These are phyloP conservation scores for Phaeosphaeria sp. DNA, from an alignment of 2,329 filamentous ascomycete genomes.

Conservation along the genomic window DNA sequence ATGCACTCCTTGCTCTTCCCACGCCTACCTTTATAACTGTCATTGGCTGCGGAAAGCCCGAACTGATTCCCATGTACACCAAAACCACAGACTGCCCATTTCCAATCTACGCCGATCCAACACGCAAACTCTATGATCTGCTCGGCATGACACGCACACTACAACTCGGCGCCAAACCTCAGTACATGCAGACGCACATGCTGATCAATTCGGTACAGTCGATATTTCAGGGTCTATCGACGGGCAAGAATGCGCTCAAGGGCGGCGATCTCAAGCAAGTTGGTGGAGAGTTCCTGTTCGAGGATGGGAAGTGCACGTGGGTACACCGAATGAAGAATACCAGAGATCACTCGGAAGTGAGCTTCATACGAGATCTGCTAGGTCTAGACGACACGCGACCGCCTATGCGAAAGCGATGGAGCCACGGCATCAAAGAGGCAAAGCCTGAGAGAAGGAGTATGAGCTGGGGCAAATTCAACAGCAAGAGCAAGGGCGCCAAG, in stretches of 20 bases:
- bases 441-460: slow-evolving; percentile 30
- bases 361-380: slow-evolving; percentile 68
- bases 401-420: slow-evolving; percentile 43
- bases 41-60: slow-evolving; percentile 74
- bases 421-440: slow-evolving; percentile 37
- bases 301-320: slow-evolving; percentile 74
- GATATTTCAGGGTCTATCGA: slow-evolving; percentile 66
- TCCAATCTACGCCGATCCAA: slow-evolving; percentile 80
- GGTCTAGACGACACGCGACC: slow-evolving; percentile 50
- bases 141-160: slow-evolving; percentile 74
- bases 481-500: slow-evolving; percentile 32
- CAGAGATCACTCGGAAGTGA: slow-evolving; percentile 76
- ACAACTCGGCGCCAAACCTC: slow-evolving; percentile 66
- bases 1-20: slow-evolving; percentile 56
- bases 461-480: slow-evolving; percentile 35
- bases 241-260: slow-evolving; percentile 65
- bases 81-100: slow-evolving; percentile 69
- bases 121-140: slow-evolving; percentile 67
- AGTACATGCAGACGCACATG: slow-evolving; percentile 66
- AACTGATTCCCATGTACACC: slow-evolving; percentile 71
- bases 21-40: slow-evolving; percentile 68
- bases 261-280: slow-evolving; percentile 72
- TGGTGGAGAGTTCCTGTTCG: slow-evolving; percentile 81
- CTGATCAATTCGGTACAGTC: slow-evolving; percentile 56
- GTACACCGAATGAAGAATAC: slow-evolving; percentile 83